These are phyloP conservation scores for Hordeum pubiflorum DNA, from an alignment of 202 grass and related monocot genomes.

Conservation along the genomic window DNA sequence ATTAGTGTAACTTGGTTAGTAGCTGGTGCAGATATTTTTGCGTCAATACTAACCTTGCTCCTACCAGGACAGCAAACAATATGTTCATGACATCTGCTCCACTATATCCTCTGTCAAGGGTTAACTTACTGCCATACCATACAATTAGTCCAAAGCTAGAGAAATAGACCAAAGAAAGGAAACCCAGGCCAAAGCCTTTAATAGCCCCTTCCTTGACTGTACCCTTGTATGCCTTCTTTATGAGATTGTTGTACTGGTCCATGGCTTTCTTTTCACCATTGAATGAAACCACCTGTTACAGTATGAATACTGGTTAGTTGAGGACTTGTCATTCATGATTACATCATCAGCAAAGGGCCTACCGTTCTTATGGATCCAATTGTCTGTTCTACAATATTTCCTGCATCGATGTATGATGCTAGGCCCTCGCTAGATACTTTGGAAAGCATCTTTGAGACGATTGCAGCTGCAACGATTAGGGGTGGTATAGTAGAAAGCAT, in stretches of 20 bases:
- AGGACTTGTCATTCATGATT: not conserved
- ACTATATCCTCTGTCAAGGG: constrained; percentile 52
- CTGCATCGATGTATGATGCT: constrained; percentile 45
- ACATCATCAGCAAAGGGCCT: not conserved
- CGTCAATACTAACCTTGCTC: constrained; percentile 57
- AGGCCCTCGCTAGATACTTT: constrained; percentile 39
- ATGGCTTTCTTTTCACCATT: constrained; percentile 69
- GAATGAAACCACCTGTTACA: constrained; percentile 63
- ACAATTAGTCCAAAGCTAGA: constrained; percentile 50
- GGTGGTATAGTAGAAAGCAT: constrained; percentile 53
- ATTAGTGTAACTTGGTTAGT: constrained; percentile 4
- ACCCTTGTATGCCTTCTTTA: constrained; percentile 51
- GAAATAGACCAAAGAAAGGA: constrained; percentile 43
- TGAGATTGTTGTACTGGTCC: constrained; percentile 43
- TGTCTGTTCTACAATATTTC: constrained; percentile 57
- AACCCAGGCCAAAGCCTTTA: constrained; percentile 48
- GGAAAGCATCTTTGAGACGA: constrained; percentile 41
- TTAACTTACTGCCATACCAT: constrained; percentile 67
- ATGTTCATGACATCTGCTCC: constrained; percentile 63
- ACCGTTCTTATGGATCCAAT: constrained; percentile 73
- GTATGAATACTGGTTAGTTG: not conserved
- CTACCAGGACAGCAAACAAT: constrained; percentile 51
- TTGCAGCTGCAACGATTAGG: constrained; percentile 25
- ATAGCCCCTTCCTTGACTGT: constrained; percentile 51
- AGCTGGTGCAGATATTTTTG: not conserved